Conservation (phyloP, 2,329 filamentous ascomycete species). For the Bipolaris gigantea region DNA sequence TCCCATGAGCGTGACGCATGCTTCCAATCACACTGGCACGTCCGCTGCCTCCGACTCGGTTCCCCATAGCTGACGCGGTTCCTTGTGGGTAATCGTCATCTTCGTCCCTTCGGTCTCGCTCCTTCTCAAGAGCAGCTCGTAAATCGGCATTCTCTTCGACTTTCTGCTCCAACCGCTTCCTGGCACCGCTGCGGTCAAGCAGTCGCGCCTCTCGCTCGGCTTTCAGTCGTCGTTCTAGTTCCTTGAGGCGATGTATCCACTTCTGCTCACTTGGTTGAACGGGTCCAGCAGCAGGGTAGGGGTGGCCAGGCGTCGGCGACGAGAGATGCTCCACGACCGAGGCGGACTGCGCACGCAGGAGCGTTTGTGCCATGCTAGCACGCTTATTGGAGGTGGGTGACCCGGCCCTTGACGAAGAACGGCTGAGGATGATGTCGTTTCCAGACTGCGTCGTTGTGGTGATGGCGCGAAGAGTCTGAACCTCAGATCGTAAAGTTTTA, state of each 20-base stretch:
- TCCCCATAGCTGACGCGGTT: constrained; percentile 22
- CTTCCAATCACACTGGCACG: constrained; percentile 26
- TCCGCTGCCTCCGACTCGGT: constrained; percentile 21
- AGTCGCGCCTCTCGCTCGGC: constrained; percentile 84
- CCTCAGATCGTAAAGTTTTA: constrained; percentile 61
- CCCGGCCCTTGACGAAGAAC: constrained; percentile 31
- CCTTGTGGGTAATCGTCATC: constrained; percentile 23
- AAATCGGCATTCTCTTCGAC: constrained; percentile 73
- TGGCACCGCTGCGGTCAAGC: constrained; percentile 79
- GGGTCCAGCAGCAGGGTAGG: constrained; percentile 41
- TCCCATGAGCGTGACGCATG: constrained; percentile 16
- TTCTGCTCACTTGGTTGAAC: constrained; percentile 64
- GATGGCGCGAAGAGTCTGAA: constrained; percentile 64
- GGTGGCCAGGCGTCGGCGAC: constrained; percentile 30
- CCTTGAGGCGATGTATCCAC: constrained; percentile 82
- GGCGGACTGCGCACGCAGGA: constrained; percentile 59
- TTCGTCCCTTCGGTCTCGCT: constrained; percentile 45
- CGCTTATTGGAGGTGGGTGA: constrained; percentile 45
- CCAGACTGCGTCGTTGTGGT: constrained; percentile 32
- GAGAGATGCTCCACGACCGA: constrained; percentile 53
- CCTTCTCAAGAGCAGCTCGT: constrained; percentile 64
- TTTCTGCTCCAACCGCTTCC: constrained; percentile 77
- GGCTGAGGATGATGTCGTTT: constrained; percentile 28
- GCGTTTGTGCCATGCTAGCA: constrained; percentile 52
- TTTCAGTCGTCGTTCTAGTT: constrained; percentile 86